phyloP scores from a whole-genome alignment of 176 grass and related monocot species.

The Calamus simplicifolius region DNA sequence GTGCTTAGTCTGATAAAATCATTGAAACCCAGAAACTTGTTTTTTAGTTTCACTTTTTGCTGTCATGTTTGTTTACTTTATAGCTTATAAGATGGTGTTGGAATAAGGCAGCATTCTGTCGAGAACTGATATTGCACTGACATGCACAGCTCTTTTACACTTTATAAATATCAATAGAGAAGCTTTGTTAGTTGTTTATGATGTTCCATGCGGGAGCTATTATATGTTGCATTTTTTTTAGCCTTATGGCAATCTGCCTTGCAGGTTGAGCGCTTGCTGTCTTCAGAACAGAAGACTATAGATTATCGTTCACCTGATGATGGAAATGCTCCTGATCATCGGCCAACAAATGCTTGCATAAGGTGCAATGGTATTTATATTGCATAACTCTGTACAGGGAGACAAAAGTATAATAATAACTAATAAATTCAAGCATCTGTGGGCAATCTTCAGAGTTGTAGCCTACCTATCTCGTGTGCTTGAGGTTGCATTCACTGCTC shows the following conservation, averaged over 20 bases:
- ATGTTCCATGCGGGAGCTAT: too few relatives aligned
- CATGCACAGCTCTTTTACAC: too few relatives aligned
- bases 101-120: too few relatives aligned
- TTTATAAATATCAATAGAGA: too few relatives aligned
- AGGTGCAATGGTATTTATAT: constrained; percentile 47
- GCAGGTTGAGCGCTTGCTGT: constrained; percentile 92
- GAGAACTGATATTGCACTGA: too few relatives aligned
- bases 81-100: too few relatives aligned
- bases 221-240: constrained; percentile 2
- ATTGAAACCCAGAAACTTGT: too few relatives aligned
- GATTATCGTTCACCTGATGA: constrained; percentile 95
- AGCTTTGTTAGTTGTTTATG: too few relatives aligned
- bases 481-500: constrained; percentile 88
- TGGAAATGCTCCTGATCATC: constrained; percentile 88
- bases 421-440: constrained; percentile 18
- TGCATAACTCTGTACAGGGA: constrained; percentile 2
- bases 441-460: constrained; percentile 71
- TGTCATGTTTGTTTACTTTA: too few relatives aligned
- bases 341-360: constrained; percentile 89
- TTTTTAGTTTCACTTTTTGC: too few relatives aligned
- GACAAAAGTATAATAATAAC: constrained; percentile 18
- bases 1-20: too few relatives aligned
- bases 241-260: constrained; percentile 4
- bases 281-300: constrained; percentile 85
- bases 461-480: constrained; percentile 96